Conservation (phyloP, 208 protist genomes). For the Leishmania lainsoni region DNA sequence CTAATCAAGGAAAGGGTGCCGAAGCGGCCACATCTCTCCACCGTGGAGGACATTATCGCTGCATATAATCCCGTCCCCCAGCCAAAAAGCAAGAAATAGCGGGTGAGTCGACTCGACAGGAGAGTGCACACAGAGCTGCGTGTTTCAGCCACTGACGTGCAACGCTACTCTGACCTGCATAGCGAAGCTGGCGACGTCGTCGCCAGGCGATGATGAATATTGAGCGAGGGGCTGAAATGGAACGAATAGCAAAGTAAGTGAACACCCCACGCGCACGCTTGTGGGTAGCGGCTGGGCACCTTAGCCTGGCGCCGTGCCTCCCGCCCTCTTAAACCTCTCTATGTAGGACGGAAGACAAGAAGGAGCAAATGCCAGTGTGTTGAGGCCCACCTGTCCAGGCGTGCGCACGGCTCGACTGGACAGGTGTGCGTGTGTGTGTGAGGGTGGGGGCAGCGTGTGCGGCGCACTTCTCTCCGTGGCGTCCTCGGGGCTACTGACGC, state of each 20-base stretch:
- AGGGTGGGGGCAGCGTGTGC: not conserved
- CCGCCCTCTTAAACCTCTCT: not conserved
- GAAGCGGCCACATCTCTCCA: slow-evolving; percentile 37
- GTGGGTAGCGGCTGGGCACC: not conserved
- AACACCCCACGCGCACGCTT: not conserved
- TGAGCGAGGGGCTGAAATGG: not conserved
- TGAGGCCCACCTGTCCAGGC: not conserved
- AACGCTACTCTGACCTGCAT: not conserved
- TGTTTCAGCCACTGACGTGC: not conserved
- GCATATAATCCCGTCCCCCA: slow-evolving; percentile 37
- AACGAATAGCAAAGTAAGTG: not conserved
- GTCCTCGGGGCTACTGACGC: not conserved
- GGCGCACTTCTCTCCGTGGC: not conserved
- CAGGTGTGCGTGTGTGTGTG: not conserved
- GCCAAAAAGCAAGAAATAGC: slow-evolving; percentile 41
- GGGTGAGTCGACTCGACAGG: not conserved
- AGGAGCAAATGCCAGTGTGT: not conserved
- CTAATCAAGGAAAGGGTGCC: slow-evolving; percentile 64
- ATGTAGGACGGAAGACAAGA: not conserved
- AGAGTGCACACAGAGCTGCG: not conserved
- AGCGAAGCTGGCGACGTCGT: not conserved
- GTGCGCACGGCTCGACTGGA: not conserved
- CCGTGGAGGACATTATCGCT: slow-evolving; percentile 44
- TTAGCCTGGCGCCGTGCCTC: not conserved
- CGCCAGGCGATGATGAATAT: not conserved